Evolutionary conservation across 2,329 filamentous ascomycete species (phyloP).

Genomic region (Neoascochyta sp.): DNA sequence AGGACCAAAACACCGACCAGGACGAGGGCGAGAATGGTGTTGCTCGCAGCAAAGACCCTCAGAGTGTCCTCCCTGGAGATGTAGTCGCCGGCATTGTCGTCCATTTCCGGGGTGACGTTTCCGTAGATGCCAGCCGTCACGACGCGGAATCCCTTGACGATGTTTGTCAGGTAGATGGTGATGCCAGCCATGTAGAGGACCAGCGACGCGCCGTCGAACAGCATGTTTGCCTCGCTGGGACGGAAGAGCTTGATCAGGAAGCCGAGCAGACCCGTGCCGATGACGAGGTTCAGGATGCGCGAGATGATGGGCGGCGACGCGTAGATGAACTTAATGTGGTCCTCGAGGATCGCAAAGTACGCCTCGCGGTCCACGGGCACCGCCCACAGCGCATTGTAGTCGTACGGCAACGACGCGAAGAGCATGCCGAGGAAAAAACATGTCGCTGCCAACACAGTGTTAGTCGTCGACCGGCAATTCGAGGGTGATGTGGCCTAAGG

Average conservation of each 20-base stretch:
- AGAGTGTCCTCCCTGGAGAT: slow-evolving; percentile 84
- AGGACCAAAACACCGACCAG: slow-evolving; percentile 86
- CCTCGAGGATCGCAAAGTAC: slow-evolving; percentile 83
- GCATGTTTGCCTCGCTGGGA: slow-evolving; percentile 87
- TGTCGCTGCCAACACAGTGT: slow-evolving; percentile 48
- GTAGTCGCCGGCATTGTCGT: slow-evolving; percentile 54
- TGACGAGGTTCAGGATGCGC: slow-evolving; percentile 90
- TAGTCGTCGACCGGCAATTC: neutral
- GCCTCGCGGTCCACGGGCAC: slow-evolving; percentile 59
- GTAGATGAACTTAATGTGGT: slow-evolving; percentile 87
- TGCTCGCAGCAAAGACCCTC: slow-evolving; percentile 86
- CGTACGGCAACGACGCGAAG: slow-evolving; percentile 95
- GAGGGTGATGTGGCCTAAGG: slow-evolving; percentile 3
- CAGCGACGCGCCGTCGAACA: slow-evolving; percentile 77
- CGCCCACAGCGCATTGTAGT: slow-evolving; percentile 83
- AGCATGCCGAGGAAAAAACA: slow-evolving; percentile 98
- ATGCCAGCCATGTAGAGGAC: slow-evolving; percentile 79
- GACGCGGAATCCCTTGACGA: slow-evolving; percentile 87
- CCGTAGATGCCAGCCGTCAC: slow-evolving; percentile 71
- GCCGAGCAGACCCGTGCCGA: slow-evolving; percentile 79
- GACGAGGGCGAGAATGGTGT: slow-evolving; percentile 92
- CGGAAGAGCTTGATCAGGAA: slow-evolving; percentile 94
- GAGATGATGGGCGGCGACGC: slow-evolving; percentile 86
- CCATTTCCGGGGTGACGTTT: slow-evolving; percentile 34
- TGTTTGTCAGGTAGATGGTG: slow-evolving; percentile 92